These are phyloP conservation scores for Didymellaceae sp. DNA, from an alignment of 2,329 filamentous ascomycete genomes.

Conservation along the genomic window DNA sequence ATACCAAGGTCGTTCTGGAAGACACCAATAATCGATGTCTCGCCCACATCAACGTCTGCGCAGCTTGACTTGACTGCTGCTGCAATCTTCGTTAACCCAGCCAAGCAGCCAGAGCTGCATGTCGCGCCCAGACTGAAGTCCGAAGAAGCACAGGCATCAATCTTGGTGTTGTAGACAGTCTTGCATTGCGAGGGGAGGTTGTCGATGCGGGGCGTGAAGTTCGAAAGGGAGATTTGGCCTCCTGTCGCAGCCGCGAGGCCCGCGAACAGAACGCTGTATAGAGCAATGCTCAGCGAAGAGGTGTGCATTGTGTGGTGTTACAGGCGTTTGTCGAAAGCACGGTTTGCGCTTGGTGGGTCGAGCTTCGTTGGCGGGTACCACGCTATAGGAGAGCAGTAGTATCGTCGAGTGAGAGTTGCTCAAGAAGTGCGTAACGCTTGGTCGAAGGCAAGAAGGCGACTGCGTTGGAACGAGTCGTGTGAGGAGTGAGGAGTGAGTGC, in stretches of 20 bases:
- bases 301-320: constrained; percentile 30
- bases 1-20: constrained; percentile 52
- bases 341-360: constrained; percentile 18
- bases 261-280: constrained; percentile 32
- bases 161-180: constrained; percentile 49
- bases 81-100: constrained; percentile 47
- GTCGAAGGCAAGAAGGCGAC: constrained; percentile 12
- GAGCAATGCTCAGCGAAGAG: constrained; percentile 23
- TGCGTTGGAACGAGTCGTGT: constrained; percentile 37
- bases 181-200: constrained; percentile 50
- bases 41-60: constrained; percentile 42
- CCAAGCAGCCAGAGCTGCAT: constrained; percentile 50
- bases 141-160: constrained; percentile 48
- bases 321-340: constrained; percentile 13
- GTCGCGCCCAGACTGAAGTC: constrained; percentile 48
- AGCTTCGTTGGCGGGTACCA: constrained; percentile 15
- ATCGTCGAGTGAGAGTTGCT: constrained; percentile 16
- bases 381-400: constrained; percentile 18
- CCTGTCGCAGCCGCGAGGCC: constrained; percentile 29
- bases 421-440: constrained; percentile 13
- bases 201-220: constrained; percentile 53
- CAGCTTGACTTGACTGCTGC: constrained; percentile 45
- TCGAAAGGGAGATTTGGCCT: constrained; percentile 51
- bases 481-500: constrained; percentile 25
- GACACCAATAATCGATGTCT: constrained; percentile 51